Evolutionary conservation across 192 early-diverging fungal species (phyloP).

Genomic region (Entomortierella lignicola): DNA sequence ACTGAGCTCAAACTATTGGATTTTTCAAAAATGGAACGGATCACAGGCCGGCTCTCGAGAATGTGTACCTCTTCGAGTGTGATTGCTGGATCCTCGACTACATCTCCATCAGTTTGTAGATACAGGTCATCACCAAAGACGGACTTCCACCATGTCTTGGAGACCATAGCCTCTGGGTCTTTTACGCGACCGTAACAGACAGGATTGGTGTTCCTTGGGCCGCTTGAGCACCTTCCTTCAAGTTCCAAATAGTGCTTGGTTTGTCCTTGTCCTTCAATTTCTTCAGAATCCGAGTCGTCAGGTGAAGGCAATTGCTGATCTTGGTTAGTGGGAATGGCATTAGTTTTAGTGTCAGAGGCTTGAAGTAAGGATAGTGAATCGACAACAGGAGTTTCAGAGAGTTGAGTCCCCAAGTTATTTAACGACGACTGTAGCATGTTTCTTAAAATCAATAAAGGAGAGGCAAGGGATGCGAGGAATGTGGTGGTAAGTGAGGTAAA

Average conservation of each 20-base stretch:
- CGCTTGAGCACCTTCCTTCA: too few species aligned
- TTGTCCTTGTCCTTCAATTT: neutral
- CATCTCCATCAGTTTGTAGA: slow-evolving; percentile 75
- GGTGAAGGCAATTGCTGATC: neutral
- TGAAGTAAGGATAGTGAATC: neutral
- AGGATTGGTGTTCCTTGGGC: neutral
- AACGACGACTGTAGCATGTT: neutral
- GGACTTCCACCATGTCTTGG: slow-evolving; percentile 69
- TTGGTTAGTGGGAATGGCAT: too few species aligned
- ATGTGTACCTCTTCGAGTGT: slow-evolving; percentile 66
- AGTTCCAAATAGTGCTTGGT: neutral
- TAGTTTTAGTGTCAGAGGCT: neutral
- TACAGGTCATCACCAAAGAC: slow-evolving; percentile 70
- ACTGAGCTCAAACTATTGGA: neutral
- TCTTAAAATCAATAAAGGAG: neutral
- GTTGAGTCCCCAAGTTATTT: neutral
- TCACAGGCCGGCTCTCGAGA: slow-evolving; percentile 41
- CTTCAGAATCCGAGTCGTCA: neutral
- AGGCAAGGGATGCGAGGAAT: neutral
- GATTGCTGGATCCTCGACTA: slow-evolving; percentile 75
- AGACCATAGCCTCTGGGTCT: slow-evolving; percentile 64
- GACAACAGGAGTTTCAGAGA: neutral
- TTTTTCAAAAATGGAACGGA: neutral
- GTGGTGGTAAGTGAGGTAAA: neutral
- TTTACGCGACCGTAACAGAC: slow-evolving; percentile 59